Evolutionary conservation across 306 rosid genomes (phyloP), one percentile per base, ranked within the genome.

Genomic region (Neltuma alba): DNA sequence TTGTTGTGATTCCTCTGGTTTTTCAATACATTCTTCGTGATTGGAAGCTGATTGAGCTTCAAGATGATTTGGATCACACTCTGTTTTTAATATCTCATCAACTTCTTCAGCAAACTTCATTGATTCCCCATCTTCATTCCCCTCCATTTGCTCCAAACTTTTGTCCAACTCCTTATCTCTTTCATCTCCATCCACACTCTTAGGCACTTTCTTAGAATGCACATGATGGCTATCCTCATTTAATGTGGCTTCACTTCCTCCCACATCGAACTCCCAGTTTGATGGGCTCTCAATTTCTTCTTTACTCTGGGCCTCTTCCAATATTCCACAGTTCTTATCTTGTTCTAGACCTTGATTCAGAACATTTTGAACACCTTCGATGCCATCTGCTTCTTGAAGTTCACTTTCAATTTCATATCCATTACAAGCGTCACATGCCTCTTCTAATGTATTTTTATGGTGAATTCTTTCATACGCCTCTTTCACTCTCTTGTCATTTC

Each of bases 361-460:
- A 70, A 44, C 67, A 25, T 68, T 82, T 30, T 70, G 27, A 72
- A 10, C 55, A 50, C 79, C 65, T 63, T 64, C 52, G 23, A 52
- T 7, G 16, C 23, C 45, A 67, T 27, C 64, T 38, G 63, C 76
- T 75, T 65, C 71, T 77, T 80, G 27, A 41, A 48, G 68, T 66
- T 61, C 72, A 61, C 63, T 61, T 47, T 74, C 83, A 66, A 76
- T 62, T 77, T 80, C 88, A 76, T 82, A 84, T 42, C 77, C 37
- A 70, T 69, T 64, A n/a, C 27, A 36, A 75, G 62, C 74, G 58
- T 82, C 80, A 6, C 15, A 28, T 66, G 47, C 74, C 64, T 82
- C 82, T 76, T 60, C 68, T 9, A 40, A 47, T 63, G 10, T 50
- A 73, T 65, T 83, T 69, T 77, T 81, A 62, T 77, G 6, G 40